Evolutionary conservation across 139 green algal genomes (phyloP), one percentile per base, ranked within the genome.

Genomic region (Closterium sp.): DNA sequence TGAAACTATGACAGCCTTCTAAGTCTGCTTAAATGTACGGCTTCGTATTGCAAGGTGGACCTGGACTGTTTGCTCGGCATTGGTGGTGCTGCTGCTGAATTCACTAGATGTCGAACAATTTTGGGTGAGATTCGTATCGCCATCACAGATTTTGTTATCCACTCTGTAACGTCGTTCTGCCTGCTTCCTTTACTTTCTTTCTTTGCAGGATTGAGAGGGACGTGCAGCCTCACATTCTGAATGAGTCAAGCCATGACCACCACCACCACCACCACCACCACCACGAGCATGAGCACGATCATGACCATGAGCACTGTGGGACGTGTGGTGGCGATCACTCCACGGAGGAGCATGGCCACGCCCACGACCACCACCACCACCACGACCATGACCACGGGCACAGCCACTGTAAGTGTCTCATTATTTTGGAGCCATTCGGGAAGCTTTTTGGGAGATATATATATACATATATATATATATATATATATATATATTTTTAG

Each of bases 61-160:
- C 85, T 98, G 29, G 97, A 98, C 85, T 98, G 97, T 87, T 96
- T 99, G 32, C 89, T 99, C n/a, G 97, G 97, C 19, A 92, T 99
- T 50, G 97, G 97, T 98, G 98, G 9, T n/a, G n/a, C n/a, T n/a
- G n/a, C n/a, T n/a, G n/a, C n/a, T n/a, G n/a, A n/a, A n/a, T n/a
- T n/a, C n/a, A n/a, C n/a, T n/a, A n/a, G n/a, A n/a, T n/a, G n/a
- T n/a, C n/a, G n/a, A n/a, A n/a, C n/a, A n/a, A n/a, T n/a, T n/a
- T n/a, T n/a, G n/a, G n/a, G n/a, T n/a, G n/a, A n/a, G n/a, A n/a
- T n/a, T n/a, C n/a, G n/a, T n/a, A 62, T 7, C 42, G 42, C 5
- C 42, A 62, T 5, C 42, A 62, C 42, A 62, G 7, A 62, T 13
- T 13, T 62, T 19, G 17, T 27, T 79, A 24, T 79, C 62, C 11